phyloP scores from a whole-genome alignment of 352 stramenopile species.

The Halophytophthora polymorphica region DNA sequence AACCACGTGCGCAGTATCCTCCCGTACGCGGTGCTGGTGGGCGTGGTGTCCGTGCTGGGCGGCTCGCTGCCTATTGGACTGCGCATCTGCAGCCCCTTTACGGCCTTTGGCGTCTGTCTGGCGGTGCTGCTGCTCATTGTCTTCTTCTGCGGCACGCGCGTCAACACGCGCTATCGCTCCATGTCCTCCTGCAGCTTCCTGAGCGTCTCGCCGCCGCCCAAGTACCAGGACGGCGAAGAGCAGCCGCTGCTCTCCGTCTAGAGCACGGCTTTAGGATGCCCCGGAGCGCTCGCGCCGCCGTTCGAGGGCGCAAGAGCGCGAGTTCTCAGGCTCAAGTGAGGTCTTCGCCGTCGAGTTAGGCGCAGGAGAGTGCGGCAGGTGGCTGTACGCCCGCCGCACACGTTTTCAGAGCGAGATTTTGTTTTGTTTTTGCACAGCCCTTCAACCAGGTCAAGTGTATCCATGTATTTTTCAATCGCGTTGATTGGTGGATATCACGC shows the following conservation, averaged over 20 bases:
- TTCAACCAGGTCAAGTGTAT: conserved; percentile 11
- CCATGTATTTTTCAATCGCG: conserved; percentile 13
- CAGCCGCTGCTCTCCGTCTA: conserved; percentile 47
- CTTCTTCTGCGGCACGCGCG: conserved; percentile 75
- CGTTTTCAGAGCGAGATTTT: no score
- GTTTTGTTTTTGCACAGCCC: no score
- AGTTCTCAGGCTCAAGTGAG: no score
- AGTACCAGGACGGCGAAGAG: conserved; percentile 46
- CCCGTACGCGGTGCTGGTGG: conserved; percentile 79
- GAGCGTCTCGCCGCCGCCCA: conserved; percentile 54
- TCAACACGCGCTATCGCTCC: conserved; percentile 75
- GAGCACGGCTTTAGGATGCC: no score
- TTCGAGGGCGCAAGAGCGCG: no score
- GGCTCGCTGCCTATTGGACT: conserved; percentile 72
- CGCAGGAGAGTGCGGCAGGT: no score
- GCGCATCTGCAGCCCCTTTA: conserved; percentile 76
- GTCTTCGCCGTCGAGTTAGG: no score
- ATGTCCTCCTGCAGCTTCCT: conserved; percentile 75
- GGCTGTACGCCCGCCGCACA: no score
- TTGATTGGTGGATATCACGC: conserved; percentile 14
- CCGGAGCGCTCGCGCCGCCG: no score
- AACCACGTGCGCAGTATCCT: conserved; percentile 86
- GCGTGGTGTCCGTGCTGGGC: conserved; percentile 57
- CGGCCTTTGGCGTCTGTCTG: conserved; percentile 71
- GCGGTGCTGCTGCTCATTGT: conserved; percentile 70